Conservation (phyloP, 2,329 filamentous ascomycete genomes). For the Phyllosticta capitalensis region DNA sequence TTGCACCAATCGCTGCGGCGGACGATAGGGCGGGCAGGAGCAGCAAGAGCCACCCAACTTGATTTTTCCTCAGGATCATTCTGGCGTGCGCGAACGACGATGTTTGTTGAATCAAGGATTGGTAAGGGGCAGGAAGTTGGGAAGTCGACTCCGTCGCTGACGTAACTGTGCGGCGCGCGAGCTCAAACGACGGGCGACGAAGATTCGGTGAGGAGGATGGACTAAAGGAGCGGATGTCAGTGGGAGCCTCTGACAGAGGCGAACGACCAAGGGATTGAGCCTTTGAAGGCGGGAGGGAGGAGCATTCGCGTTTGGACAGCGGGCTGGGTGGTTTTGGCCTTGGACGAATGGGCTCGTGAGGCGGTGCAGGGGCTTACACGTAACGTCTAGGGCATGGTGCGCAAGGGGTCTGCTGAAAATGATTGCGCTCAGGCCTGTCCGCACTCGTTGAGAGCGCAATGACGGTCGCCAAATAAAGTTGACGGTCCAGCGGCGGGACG, state of each 20-base stretch:
- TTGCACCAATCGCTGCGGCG: constrained; percentile 13
- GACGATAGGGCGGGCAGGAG: constrained; percentile 48
- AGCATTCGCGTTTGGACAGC: constrained; percentile 1
- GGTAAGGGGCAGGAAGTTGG: neutral
- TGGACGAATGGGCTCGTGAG: constrained; percentile 2
- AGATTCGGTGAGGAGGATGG: neutral
- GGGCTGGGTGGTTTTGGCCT: constrained; percentile 8
- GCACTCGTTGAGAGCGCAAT: neutral
- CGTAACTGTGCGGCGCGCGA: constrained; percentile 4
- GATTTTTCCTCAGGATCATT: constrained; percentile 52
- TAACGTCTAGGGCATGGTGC: constrained; percentile 4
- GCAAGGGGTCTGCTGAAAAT: constrained; percentile 6
- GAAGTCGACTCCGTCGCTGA: constrained; percentile 6
- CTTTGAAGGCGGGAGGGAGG: neutral
- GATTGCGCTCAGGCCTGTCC: neutral
- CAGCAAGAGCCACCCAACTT: constrained; percentile 50
- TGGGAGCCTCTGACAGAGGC: neutral
- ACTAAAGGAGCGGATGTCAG: constrained; percentile 9
- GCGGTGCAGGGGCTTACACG: constrained; percentile 11
- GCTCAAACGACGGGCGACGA: neutral
- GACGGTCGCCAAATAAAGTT: neutral
- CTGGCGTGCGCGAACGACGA: constrained; percentile 16
- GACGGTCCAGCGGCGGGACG: neutral
- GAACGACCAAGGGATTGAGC: neutral
- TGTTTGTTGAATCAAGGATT: neutral